These are phyloP conservation scores for Neonectria punicea DNA, from an alignment of 2,329 filamentous ascomycete genomes.

Conservation along the genomic window DNA sequence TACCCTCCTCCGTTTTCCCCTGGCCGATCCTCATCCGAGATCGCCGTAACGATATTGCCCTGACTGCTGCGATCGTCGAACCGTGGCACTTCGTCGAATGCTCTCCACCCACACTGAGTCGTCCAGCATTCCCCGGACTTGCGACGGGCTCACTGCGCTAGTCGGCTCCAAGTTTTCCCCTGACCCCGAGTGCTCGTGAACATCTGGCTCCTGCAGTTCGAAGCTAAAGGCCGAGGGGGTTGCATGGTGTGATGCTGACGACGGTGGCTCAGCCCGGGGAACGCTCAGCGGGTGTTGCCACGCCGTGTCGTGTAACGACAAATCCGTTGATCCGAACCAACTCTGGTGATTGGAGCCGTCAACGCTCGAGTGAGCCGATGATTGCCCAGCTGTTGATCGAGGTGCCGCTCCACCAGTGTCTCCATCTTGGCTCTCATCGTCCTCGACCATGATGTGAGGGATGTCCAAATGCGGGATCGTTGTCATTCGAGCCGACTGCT, in stretches of 20 bases:
- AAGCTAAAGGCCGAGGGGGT: conserved; percentile 68
- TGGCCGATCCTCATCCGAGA: conserved; percentile 32
- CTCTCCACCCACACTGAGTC: conserved; percentile 94
- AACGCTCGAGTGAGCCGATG: conserved; percentile 36
- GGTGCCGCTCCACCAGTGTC: conserved; percentile 29
- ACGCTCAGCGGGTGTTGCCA: conserved; percentile 63
- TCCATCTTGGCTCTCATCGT: conserved; percentile 67
- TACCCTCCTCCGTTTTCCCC: background rate
- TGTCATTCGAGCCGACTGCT: conserved; percentile 80
- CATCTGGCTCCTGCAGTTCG: conserved; percentile 61
- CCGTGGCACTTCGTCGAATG: conserved; percentile 87
- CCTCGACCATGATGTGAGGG: conserved; percentile 90
- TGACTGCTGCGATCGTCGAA: conserved; percentile 55
- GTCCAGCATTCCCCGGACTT: conserved; percentile 86
- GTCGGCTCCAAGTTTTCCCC: conserved; percentile 58
- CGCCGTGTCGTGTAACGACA: conserved; percentile 48
- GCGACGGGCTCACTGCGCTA: conserved; percentile 76
- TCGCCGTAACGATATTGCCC: conserved; percentile 48
- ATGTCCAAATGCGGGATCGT: conserved; percentile 82
- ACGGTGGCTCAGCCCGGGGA: conserved; percentile 59
- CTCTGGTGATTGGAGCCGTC: conserved; percentile 51
- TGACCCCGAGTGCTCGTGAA: conserved; percentile 41
- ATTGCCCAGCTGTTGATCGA: conserved; percentile 35
- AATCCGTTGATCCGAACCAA: conserved; percentile 57
- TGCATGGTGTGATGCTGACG: conserved; percentile 52